Evolutionary conservation across 352 stramenopile genomes (phyloP), one percentile per base, ranked within the genome.

Genomic region (Globisporangium paroecandrum): DNA sequence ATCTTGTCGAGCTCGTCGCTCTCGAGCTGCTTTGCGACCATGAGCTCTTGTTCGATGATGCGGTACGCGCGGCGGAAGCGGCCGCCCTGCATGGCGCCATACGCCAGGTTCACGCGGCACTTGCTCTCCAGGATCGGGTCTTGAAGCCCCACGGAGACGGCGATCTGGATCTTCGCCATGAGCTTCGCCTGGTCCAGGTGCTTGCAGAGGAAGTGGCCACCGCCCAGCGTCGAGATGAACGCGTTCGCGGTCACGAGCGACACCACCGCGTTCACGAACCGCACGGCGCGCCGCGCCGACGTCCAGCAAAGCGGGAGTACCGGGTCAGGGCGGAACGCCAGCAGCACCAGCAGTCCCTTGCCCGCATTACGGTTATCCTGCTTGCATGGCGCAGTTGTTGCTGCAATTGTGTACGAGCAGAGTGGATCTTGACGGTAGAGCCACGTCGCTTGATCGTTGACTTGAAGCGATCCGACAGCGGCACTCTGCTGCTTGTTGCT

Each of bases 211-310:
- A 94, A 94, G 68, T 93, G 86, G 24, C 87, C 87, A 12, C 87
- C 87, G 34, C 87, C 87, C 1, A 94, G 75, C 61, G 87, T 94
- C 64, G 87, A 94, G 57, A 94, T 85, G 73, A 92, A 94, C 55
- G 86, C 86, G 69, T 94, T 94, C 1, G 85, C 84, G 0, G 86
- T 94, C 55, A 94, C 84, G 2, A 94, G 71, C 24, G 86, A 83
- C 29, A 93, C 80, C 9, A 92, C 78, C 7, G 75, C 83, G 53
- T 93, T 76, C 8, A 90, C 84, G 41, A 94, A 81, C 18, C 69
- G 76, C 43, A 92, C 83, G 2, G 84, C 84, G 18, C 84, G 82
- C 56, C 86, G 84, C 22, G 75, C 78, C 20, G 83, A 94, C 22
- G 70, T 69, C 78, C 89, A 83, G 43, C 75, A 91, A 43, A 94